A percentile compares a stretch with the other conserved stretches of the same genome.
These are phyloP conservation scores for Lagenaria siceraria DNA, from an alignment of 306 rosid genomes.

Conservation along the genomic window DNA sequence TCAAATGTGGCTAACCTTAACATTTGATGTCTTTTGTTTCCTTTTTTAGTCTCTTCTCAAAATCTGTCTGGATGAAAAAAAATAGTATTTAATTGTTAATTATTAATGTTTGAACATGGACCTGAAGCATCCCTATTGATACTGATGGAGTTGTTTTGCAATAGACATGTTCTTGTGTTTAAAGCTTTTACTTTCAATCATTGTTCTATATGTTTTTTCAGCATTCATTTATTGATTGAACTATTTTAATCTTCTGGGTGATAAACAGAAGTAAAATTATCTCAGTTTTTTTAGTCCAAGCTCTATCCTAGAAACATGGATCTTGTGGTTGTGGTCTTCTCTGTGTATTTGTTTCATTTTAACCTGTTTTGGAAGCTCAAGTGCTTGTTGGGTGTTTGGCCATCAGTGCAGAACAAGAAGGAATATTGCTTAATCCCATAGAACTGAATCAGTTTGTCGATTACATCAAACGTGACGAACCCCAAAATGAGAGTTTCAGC, in stretches of 20 bases:
- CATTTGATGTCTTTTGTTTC: not conserved
- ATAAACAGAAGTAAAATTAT: not conserved
- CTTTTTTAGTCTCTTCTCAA: not conserved
- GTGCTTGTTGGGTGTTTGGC: constrained; percentile 13
- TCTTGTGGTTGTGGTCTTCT: not conserved
- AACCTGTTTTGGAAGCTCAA: constrained; percentile 12
- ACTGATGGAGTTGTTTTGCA: not conserved
- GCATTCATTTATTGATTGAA: not conserved
- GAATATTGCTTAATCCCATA: constrained; percentile 35
- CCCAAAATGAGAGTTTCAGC: constrained; percentile 42
- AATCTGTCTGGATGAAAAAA: not conserved
- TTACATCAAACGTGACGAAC: constrained; percentile 36
- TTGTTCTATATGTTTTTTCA: not conserved
- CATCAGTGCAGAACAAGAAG: constrained; percentile 60
- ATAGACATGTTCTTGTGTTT: not conserved
- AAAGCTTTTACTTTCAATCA: not conserved
- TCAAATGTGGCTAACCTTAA: not conserved
- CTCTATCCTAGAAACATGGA: not conserved
- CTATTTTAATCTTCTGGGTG: not conserved
- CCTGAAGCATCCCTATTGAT: not conserved
- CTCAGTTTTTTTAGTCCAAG: not conserved
- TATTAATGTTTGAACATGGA: not conserved
- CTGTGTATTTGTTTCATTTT: constrained; percentile 3
- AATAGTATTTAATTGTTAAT: not conserved
- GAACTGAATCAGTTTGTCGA: constrained; percentile 33